These are phyloP conservation scores for Pythium volutum DNA, from an alignment of 352 stramenopile species.

Conservation along the genomic window DNA sequence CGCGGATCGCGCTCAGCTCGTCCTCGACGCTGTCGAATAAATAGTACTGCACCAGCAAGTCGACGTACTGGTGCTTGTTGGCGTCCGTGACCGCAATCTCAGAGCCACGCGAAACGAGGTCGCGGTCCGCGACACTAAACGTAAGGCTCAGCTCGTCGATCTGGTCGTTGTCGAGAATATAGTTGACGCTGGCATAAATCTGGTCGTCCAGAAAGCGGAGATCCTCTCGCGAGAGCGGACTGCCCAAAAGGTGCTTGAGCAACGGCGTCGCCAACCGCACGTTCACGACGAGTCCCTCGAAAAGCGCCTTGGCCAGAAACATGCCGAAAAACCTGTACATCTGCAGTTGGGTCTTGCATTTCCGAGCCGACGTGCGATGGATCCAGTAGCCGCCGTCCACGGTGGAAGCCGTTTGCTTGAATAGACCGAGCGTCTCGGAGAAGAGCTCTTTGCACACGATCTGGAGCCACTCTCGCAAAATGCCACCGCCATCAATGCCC, in stretches of 20 bases:
- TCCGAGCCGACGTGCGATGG: constrained; percentile 28
- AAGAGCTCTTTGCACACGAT: constrained; percentile 72
- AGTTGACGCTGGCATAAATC: constrained; percentile 63
- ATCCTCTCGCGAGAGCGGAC: constrained; percentile 53
- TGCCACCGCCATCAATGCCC: constrained; percentile 72
- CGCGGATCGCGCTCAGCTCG: constrained; percentile 82
- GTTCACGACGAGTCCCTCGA: constrained; percentile 72
- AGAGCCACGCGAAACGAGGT: constrained; percentile 59
- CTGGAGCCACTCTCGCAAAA: constrained; percentile 78
- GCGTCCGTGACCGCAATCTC: constrained; percentile 85
- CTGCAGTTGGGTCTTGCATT: constrained; percentile 40
- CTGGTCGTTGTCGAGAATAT: constrained; percentile 53
- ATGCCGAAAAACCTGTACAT: constrained; percentile 84
- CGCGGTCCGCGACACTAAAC: constrained; percentile 54
- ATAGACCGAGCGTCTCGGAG: constrained; percentile 43
- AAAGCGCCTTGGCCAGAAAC: constrained; percentile 59
- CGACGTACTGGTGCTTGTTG: constrained; percentile 95
- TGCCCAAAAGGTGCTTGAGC: constrained; percentile 67
- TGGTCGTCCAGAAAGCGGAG: constrained; percentile 72
- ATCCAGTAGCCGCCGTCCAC: constrained; percentile 66
- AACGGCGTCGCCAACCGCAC: constrained; percentile 61
- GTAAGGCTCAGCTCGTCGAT: constrained; percentile 55
- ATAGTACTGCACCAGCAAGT: constrained; percentile 93
- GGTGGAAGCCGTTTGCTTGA: constrained; percentile 41
- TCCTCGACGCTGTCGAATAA: constrained; percentile 90